Evolutionary conservation across 176 grass and related monocot species (phyloP).

Genomic region (Panicum miliaceum): DNA sequence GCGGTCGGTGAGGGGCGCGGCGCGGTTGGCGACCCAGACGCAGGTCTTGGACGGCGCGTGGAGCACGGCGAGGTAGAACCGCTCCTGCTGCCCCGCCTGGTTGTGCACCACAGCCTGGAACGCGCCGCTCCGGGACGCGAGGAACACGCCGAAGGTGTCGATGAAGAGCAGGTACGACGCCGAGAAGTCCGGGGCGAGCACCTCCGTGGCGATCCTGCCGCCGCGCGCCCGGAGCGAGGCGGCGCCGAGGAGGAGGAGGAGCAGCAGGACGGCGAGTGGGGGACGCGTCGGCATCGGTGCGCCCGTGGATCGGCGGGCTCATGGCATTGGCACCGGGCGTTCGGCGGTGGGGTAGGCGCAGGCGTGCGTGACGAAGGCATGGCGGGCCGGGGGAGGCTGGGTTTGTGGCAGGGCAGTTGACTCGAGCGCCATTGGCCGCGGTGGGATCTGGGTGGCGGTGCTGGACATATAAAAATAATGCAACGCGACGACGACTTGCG

Average conservation of each 20-base stretch:
- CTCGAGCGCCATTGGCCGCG: conserved; percentile 41
- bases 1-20: conserved; percentile 54
- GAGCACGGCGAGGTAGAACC: conserved; percentile 60
- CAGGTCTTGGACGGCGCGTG: conserved; percentile 58
- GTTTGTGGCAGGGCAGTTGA: conserved; percentile 43
- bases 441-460: conserved; percentile 32
- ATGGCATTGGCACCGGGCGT: conserved; percentile 31
- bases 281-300: conserved; percentile 53
- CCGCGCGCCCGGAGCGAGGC: neutral
- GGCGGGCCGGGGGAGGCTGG: neutral
- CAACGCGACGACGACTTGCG: conserved; percentile 27
- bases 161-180: conserved; percentile 64
- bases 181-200: conserved; percentile 49
- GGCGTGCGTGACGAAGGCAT: conserved; percentile 47
- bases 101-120: conserved; percentile 66
- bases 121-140: conserved; percentile 45
- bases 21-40: conserved; percentile 69
- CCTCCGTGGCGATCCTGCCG: conserved; percentile 39
- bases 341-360: conserved; percentile 4
- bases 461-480: conserved; percentile 3
- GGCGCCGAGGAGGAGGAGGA: conserved; percentile 16
- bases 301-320: conserved; percentile 43
- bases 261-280: conserved; percentile 13
- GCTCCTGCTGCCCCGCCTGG: conserved; percentile 35
- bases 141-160: conserved; percentile 56